Conservation (phyloP, 352 stramenopile genomes). For the Pythium sp. region DNA sequence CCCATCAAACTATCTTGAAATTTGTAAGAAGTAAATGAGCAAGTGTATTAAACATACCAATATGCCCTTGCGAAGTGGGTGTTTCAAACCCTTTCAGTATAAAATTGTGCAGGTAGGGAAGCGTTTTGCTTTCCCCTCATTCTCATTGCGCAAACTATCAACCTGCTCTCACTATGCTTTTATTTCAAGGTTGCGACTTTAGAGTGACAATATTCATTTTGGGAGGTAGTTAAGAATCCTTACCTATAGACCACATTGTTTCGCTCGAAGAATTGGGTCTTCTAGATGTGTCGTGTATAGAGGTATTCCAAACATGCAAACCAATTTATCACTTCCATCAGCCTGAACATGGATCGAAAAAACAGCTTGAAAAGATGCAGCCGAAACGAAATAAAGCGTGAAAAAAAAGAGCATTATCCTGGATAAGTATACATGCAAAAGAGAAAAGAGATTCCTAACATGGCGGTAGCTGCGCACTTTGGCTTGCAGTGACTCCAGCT, state of each 20-base stretch:
- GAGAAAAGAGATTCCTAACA: background rate
- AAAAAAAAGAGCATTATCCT: background rate
- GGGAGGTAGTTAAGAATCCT: background rate
- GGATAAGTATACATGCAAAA: background rate
- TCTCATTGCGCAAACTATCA: background rate
- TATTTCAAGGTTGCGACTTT: background rate
- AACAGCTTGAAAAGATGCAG: background rate
- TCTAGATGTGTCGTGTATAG: too few relatives aligned
- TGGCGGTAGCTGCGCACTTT: background rate
- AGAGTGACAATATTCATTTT: background rate
- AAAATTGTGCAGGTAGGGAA: background rate
- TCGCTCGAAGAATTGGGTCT: background rate
- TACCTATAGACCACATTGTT: background rate
- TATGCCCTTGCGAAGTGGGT: background rate
- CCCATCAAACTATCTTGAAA: background rate
- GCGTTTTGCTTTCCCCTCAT: background rate
- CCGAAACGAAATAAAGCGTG: background rate
- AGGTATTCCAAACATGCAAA: background rate
- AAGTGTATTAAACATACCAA: background rate
- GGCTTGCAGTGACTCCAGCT: too few relatives aligned
- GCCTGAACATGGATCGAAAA: background rate
- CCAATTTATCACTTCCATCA: background rate
- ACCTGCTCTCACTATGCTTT: background rate
- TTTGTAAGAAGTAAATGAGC: background rate
- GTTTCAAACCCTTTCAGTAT: slow-evolving; percentile 36